Conservation (phyloP, 495 filamentous ascomycete genomes). For the Penicillium maclennaniae region DNA sequence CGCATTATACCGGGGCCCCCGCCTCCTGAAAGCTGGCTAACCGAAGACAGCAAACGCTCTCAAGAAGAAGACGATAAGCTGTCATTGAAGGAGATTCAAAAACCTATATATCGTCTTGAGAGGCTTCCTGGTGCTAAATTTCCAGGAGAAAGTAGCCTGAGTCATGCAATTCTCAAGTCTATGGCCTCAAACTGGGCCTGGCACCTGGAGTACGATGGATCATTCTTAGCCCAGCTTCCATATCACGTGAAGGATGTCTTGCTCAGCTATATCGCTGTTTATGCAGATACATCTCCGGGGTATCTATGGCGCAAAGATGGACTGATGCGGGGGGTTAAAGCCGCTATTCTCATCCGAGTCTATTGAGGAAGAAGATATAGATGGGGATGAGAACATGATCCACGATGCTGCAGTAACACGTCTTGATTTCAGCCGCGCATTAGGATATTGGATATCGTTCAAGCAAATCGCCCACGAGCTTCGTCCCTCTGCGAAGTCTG, state of each 20-base stretch:
- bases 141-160: slow-evolving; percentile 48
- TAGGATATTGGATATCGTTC: slow-evolving; percentile 57
- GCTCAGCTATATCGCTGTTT: slow-evolving; percentile 59
- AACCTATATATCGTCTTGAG: slow-evolving; percentile 31
- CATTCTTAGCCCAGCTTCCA: slow-evolving; percentile 62
- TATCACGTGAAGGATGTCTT: slow-evolving; percentile 56
- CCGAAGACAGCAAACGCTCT: slow-evolving; percentile 14
- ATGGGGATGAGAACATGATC: slow-evolving; percentile 22
- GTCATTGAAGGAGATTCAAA: not conserved
- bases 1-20: slow-evolving; percentile 63
- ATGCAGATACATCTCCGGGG: slow-evolving; percentile 36
- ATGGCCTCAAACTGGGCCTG: slow-evolving; percentile 69
- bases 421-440: slow-evolving; percentile 61
- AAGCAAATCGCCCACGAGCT: slow-evolving; percentile 55
- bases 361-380: slow-evolving; percentile 23
- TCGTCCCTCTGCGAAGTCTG: slow-evolving; percentile 28
- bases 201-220: slow-evolving; percentile 61
- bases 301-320: not conserved
- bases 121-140: slow-evolving; percentile 43
- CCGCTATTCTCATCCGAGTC: slow-evolving; percentile 23
- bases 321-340: slow-evolving; percentile 29
- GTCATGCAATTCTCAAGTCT: slow-evolving; percentile 53
- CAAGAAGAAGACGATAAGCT: not conserved
- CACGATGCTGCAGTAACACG: slow-evolving; percentile 50
- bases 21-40: slow-evolving; percentile 67